These are phyloP conservation scores for Taphrina flavorubra DNA, from an alignment of 1,139 yeast species.

Conservation along the genomic window DNA sequence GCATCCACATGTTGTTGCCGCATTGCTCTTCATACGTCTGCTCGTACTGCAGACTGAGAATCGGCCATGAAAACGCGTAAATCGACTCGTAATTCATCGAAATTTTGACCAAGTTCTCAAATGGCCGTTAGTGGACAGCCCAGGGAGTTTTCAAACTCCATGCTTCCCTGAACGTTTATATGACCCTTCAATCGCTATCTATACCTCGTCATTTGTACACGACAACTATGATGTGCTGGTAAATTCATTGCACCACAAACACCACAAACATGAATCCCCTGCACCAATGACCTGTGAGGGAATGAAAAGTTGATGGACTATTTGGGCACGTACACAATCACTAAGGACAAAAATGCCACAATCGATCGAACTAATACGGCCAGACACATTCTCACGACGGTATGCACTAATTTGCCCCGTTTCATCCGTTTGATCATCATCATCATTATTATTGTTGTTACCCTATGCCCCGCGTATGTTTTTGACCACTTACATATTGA, in stretches of 20 bases:
- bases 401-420: neutral
- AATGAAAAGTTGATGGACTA: neutral
- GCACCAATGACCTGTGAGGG: neutral
- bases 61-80: neutral
- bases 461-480: neutral
- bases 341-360: no score
- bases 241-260: no score
- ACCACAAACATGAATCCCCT: no score
- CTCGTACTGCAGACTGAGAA: neutral
- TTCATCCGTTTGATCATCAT: neutral
- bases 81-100: neutral
- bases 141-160: neutral
- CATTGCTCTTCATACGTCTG: constrained; percentile 1
- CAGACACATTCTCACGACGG: no score
- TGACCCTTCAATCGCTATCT: neutral
- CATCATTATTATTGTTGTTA: neutral
- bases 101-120: neutral
- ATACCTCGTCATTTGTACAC: no score
- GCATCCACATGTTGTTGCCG: neutral
- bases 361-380: no score
- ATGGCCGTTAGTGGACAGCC: neutral
- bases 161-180: neutral
- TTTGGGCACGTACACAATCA: neutral
- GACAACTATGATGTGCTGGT: no score
- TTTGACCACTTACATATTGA: constrained; percentile 1